A percentile compares a stretch with the other conserved stretches of the same genome.
Evolutionary conservation across 2,329 filamentous ascomycete genomes (phyloP).

Genomic region (Neonectria ditissima): DNA sequence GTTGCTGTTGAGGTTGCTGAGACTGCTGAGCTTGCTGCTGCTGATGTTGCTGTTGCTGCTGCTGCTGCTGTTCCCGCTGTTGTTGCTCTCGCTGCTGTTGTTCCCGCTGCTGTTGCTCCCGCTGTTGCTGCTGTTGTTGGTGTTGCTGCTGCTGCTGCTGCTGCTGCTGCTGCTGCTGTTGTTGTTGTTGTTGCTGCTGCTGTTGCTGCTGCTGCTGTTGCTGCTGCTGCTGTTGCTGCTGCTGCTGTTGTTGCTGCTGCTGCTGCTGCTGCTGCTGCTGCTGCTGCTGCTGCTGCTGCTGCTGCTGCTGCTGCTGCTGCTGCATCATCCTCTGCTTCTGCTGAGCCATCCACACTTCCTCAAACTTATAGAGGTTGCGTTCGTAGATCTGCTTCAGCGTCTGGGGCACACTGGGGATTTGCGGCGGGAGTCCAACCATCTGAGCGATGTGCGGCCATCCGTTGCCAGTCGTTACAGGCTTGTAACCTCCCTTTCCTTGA

Average conservation of each 20-base stretch:
- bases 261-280: constrained; percentile 49
- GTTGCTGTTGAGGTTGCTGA: constrained; percentile 48
- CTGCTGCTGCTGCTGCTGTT: constrained; percentile 52
- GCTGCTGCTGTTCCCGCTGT: constrained; percentile 53
- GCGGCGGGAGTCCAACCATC: constrained; percentile 71
- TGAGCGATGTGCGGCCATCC: constrained; percentile 81
- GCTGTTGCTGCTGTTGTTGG: constrained; percentile 45
- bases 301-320: constrained; percentile 60
- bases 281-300: constrained; percentile 54
- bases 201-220: constrained; percentile 49
- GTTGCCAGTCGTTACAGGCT: constrained; percentile 75
- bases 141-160: constrained; percentile 56
- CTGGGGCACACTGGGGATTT: constrained; percentile 73
- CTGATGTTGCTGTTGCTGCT: constrained; percentile 55
- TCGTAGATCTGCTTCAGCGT: constrained; percentile 82
- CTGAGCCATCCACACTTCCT: constrained; percentile 72
- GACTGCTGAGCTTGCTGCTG: constrained; percentile 36
- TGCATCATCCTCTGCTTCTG: constrained; percentile 66
- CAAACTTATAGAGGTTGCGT: constrained; percentile 80
- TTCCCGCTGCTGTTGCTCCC: constrained; percentile 44
- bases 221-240: constrained; percentile 49
- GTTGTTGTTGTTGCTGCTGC: constrained; percentile 47
- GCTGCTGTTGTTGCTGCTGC: constrained; percentile 55
- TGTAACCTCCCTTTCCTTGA: constrained; percentile 80
- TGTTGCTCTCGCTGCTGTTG: constrained; percentile 49